Evolutionary conservation across 768 basidiomycete genomes (phyloP).

Genomic region (Russula sp.): DNA sequence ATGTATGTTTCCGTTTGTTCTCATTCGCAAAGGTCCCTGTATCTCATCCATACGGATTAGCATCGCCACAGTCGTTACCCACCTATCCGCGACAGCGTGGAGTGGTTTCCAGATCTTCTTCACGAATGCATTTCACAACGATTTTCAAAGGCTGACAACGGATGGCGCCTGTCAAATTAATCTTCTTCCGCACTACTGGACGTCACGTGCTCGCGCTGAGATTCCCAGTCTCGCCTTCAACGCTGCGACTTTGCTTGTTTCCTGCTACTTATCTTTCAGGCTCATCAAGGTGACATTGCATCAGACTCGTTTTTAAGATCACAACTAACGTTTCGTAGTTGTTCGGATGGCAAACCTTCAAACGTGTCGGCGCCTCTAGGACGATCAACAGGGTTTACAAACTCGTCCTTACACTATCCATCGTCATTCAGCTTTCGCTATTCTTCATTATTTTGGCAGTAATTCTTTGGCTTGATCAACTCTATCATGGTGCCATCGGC

Average conservation of each 20-base stretch:
- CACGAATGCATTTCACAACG: slow-evolving; percentile 48
- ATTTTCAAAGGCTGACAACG: slow-evolving; percentile 51
- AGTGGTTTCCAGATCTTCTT: slow-evolving; percentile 56
- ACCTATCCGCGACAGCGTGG: slow-evolving; percentile 68
- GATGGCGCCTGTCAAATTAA: slow-evolving; percentile 55
- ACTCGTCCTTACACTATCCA: slow-evolving; percentile 59
- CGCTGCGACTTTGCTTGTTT: slow-evolving; percentile 48
- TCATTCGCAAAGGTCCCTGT: background rate
- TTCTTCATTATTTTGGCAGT: slow-evolving; percentile 71
- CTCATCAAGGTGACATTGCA: slow-evolving; percentile 52
- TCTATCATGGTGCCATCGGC: slow-evolving; percentile 59
- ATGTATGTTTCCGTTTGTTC: slow-evolving; percentile 30
- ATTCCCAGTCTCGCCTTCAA: slow-evolving; percentile 59
- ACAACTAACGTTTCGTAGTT: slow-evolving; percentile 31
- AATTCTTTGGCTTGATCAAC: slow-evolving; percentile 70
- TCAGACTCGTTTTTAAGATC: background rate
- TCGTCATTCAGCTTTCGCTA: slow-evolving; percentile 64
- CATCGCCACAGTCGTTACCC: slow-evolving; percentile 64
- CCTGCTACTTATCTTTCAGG: slow-evolving; percentile 61
- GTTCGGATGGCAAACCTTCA: slow-evolving; percentile 87
- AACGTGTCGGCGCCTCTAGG: slow-evolving; percentile 70
- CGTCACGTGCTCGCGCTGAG: slow-evolving; percentile 50
- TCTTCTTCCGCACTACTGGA: slow-evolving; percentile 62
- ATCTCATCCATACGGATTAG: slow-evolving; percentile 22
- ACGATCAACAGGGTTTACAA: slow-evolving; percentile 71